Conservation (phyloP, 2,329 filamentous ascomycete genomes). For the Colletotrichum chlorophyti region DNA sequence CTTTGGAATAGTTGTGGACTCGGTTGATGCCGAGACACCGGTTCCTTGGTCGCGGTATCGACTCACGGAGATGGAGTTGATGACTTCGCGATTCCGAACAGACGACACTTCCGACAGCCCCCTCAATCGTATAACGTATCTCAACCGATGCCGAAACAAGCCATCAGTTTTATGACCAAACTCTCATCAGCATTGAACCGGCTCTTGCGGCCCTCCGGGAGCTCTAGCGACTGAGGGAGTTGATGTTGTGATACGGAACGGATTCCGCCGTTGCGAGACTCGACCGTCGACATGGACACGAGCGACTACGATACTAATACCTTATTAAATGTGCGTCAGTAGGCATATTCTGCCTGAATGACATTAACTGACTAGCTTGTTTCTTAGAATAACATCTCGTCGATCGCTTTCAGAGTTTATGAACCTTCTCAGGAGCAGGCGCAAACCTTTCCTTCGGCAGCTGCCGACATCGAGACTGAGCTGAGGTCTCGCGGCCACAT, state of each 20-base stretch:
- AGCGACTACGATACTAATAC: slow-evolving; percentile 69
- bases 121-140: slow-evolving; percentile 1
- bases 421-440: slow-evolving; percentile 53
- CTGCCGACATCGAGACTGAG: slow-evolving; percentile 57
- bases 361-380: no score
- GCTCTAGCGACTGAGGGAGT: slow-evolving; percentile 26
- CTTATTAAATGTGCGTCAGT: slow-evolving; percentile 62
- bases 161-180: slow-evolving; percentile 19
- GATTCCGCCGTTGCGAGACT: slow-evolving; percentile 26
- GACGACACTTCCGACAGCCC: slow-evolving; percentile 10
- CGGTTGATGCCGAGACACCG: slow-evolving; percentile 27
- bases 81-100: slow-evolving; percentile 26
- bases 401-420: slow-evolving; percentile 62
- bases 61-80: slow-evolving; percentile 48
- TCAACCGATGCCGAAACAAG: slow-evolving; percentile 10
- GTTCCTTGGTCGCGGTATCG: slow-evolving; percentile 24
- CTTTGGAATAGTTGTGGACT: slow-evolving; percentile 7
- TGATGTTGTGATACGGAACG: slow-evolving; percentile 29
- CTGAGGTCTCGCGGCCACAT: slow-evolving; percentile 61
- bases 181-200: slow-evolving; percentile 5
- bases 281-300: slow-evolving; percentile 64
- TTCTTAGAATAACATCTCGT: slow-evolving; percentile 61
- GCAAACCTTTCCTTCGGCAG: slow-evolving; percentile 51
- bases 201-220: slow-evolving; percentile 23
- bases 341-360: no score